These are phyloP conservation scores for Mycena indigotica DNA, from an alignment of 768 basidiomycete genomes.

Conservation along the genomic window DNA sequence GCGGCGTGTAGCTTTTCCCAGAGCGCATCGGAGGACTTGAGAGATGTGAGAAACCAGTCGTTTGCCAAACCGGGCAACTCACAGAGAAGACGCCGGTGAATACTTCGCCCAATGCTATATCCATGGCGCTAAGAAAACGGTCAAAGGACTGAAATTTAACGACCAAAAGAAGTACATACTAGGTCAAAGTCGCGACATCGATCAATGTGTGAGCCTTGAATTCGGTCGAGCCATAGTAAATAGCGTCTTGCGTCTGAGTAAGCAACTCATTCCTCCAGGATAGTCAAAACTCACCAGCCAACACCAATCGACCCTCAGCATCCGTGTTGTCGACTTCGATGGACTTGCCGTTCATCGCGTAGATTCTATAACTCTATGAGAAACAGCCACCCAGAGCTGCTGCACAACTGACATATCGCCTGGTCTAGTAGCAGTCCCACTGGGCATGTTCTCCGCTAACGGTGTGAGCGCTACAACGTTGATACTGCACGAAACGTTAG, in stretches of 20 bases:
- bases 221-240: conserved; percentile 77
- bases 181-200: conserved; percentile 87
- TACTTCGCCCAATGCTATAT: conserved; percentile 71
- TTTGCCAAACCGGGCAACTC: conserved; percentile 22
- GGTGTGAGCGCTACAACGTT: conserved; percentile 76
- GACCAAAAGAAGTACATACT: conserved; percentile 42
- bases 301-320: conserved; percentile 77
- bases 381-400: neutral
- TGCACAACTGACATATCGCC: conserved; percentile 69
- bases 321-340: conserved; percentile 89
- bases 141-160: neutral
- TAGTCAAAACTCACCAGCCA: conserved; percentile 59
- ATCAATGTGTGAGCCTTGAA: conserved; percentile 83
- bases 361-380: conserved; percentile 48
- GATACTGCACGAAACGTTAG: conserved; percentile 45
- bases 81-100: conserved; percentile 82
- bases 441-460: conserved; percentile 86
- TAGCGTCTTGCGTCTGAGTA: conserved; percentile 54
- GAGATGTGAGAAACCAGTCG: neutral
- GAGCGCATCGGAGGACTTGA: conserved; percentile 70
- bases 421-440: conserved; percentile 72
- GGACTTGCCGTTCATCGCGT: conserved; percentile 87
- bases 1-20: conserved; percentile 72
- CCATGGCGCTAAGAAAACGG: conserved; percentile 61
- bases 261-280: too few species aligned